These are phyloP conservation scores for Deinandra increscens DNA, from an alignment of 129 eudicot species.

Conservation along the genomic window DNA sequence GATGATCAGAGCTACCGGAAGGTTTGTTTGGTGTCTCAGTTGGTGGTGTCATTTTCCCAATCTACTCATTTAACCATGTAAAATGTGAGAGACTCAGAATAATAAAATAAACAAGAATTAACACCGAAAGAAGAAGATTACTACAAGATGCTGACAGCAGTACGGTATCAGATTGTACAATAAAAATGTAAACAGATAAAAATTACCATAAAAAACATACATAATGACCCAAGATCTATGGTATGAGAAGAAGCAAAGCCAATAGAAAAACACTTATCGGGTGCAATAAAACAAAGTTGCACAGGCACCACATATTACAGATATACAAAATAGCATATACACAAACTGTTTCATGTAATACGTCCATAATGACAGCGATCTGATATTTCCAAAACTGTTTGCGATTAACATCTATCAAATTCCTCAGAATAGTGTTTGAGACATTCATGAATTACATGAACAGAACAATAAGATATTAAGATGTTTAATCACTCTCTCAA, in stretches of 20 bases:
- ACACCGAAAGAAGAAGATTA: background rate
- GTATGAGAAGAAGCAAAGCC: background rate
- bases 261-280: background rate
- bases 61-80: conserved; percentile 28
- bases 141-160: conserved; percentile 1
- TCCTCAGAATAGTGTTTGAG: background rate
- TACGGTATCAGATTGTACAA: background rate
- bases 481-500: background rate
- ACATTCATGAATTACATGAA: background rate
- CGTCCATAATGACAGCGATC: conserved; percentile 1
- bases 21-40: conserved; percentile 53
- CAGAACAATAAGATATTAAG: conserved; percentile 1
- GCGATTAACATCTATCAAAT: conserved; percentile 5
- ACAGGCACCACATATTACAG: conserved; percentile 15
- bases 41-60: conserved; percentile 60
- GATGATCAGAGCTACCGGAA: conserved; percentile 32
- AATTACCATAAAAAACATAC: conserved; percentile 5
- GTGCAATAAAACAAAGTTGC: conserved; percentile 15
- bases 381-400: background rate
- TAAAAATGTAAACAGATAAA: conserved; percentile 1
- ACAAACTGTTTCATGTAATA: background rate
- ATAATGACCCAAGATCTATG: background rate
- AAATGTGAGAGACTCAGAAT: background rate
- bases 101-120: background rate
- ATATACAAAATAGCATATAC: background rate